Base-by-base conservation (phyloP, 2,329 filamentous ascomycete genomes). In the Ophiostoma himal-ulmi region DNA sequence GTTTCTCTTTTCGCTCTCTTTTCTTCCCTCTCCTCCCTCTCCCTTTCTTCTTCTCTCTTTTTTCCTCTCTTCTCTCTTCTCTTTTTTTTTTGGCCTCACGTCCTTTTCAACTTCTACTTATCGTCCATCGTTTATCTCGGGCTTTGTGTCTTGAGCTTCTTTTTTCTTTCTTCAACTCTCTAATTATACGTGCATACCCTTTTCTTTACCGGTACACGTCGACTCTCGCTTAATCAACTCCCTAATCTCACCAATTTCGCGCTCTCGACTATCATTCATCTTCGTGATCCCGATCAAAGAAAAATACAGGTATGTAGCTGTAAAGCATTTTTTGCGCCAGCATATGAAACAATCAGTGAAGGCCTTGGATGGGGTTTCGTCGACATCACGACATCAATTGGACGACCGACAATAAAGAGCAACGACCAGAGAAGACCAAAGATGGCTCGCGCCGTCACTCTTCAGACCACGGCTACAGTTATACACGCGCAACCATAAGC, bases 61-160 rank as follows among this genome's bases (percentile, higher is more conserved):
- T 34, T 41, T 39, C 54, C 57, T 70, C 37, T 71, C 67, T 69
- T 64, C 54, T 39, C 54, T 26, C 52, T 68, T 65, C 69, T 68
- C 37, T 57, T 54, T 30, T 44, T 69, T 68, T 69, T 30, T 44
- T 67, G 36, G 54, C 10, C 67, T 68, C 64, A 60, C 68, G 36
- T 62, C 66, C 17, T 54, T 48, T n/a, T 67, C 69, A 67, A 65
- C 26, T 70, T 71, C 60, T 41, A 66, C 73, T 73, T 69, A 69
- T 74, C 65, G 73, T 73, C 71, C 73, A 74, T 74, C 71, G 69
- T 73, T 72, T 72, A 70, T 62, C 65, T 69, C 73, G 71, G 71
- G 69, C 44, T 39, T 60, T 22, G 36, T 57, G 67, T 73, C 71
- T 62, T 70, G 57, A 68, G 36, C 68, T 52, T n/a, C 52, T 70